Conservation (phyloP, 208 protist genomes). For the Acanthamoeba polyphaga region DNA sequence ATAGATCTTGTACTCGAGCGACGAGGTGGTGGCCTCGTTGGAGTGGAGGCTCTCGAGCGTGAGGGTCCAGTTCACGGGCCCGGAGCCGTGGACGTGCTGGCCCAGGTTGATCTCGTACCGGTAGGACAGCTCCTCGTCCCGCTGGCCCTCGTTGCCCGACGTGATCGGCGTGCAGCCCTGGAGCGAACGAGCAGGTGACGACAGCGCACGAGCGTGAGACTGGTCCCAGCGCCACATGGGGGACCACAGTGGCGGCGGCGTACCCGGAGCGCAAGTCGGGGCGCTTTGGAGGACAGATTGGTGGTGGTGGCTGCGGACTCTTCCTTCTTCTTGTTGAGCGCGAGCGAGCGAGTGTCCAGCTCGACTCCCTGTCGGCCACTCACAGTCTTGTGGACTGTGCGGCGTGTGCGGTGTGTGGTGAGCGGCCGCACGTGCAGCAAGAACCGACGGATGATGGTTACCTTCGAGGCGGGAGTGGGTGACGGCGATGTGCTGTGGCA, state of each 20-base stretch:
- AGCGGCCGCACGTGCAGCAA: neutral
- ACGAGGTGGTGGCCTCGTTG: neutral
- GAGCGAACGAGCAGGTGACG: neutral
- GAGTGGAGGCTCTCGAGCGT: constrained; percentile 74
- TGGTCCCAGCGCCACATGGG: neutral
- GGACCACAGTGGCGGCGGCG: neutral
- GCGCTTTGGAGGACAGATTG: neutral
- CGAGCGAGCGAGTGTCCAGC: constrained; percentile 34
- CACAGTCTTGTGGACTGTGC: constrained; percentile 17
- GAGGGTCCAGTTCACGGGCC: constrained; percentile 78
- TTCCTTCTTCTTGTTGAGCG: constrained; percentile 60
- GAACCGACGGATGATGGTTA: neutral
- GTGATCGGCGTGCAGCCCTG: constrained; percentile 18
- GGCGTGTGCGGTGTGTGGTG: neutral
- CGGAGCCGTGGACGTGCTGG: constrained; percentile 79
- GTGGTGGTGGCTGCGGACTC: neutral
- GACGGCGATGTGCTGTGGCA: constrained; percentile 20
- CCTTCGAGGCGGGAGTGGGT: constrained; percentile 57
- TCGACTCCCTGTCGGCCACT: constrained; percentile 51
- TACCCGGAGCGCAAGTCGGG: constrained; percentile 16
- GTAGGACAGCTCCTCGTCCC: constrained; percentile 49
- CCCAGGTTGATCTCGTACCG: constrained; percentile 84
- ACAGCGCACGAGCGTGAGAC: neutral
- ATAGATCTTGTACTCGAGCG: constrained; percentile 82
- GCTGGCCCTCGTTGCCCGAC: constrained; percentile 77